phyloP scores from a whole-genome alignment of 2,329 filamentous ascomycete genomes.

The Lasiodiplodia sp. region DNA sequence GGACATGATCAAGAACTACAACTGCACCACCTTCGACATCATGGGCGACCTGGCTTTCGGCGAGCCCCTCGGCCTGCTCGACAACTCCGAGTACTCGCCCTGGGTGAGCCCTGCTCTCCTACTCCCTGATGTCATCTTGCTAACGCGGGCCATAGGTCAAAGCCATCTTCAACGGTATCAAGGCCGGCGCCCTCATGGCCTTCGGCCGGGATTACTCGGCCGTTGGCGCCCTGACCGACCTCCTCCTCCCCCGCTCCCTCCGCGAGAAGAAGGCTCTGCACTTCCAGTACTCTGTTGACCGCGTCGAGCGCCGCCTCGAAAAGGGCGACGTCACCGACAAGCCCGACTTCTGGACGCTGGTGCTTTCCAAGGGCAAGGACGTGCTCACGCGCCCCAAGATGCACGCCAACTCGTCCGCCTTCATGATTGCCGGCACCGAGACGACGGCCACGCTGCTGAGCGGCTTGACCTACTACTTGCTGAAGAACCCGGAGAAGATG shows the following conservation, averaged over 20 bases:
- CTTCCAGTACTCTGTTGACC: not conserved
- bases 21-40: too few species aligned
- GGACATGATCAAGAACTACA: constrained; percentile 43
- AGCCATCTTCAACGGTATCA: constrained; percentile 39
- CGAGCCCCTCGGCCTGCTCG: constrained; percentile 35
- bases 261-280: not conserved
- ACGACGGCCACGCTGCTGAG: constrained; percentile 36
- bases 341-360: constrained; percentile 17
- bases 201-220: not conserved
- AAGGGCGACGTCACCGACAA: constrained; percentile 13
- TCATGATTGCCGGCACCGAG: constrained; percentile 44
- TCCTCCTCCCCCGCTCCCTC: not conserved
- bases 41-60: constrained; percentile 32
- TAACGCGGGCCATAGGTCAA: too few species aligned
- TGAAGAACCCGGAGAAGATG: constrained; percentile 31
- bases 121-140: too few species aligned
- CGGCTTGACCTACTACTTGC: constrained; percentile 47
- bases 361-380: constrained; percentile 13
- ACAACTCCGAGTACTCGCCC: constrained; percentile 33
- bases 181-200: not conserved
- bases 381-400: constrained; percentile 3
- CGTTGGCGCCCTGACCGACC: not conserved
- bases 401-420: not conserved
- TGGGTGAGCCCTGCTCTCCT: constrained; percentile 37
- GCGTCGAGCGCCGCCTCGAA: not conserved